Conservation (phyloP, 441 rosid genomes). For the Breynia disticha region DNA sequence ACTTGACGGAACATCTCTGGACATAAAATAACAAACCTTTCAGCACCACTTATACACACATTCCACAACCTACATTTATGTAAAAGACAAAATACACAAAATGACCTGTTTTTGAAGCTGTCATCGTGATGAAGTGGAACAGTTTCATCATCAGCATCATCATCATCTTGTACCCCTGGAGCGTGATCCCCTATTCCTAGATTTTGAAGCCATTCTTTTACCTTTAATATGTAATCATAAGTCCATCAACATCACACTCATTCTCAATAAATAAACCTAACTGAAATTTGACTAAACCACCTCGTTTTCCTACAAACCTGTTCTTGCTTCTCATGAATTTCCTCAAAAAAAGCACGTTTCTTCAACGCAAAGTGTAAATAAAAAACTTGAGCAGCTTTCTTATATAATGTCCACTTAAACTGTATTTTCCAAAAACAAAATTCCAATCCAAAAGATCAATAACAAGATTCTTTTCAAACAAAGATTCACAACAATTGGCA, state of each 20-base stretch:
- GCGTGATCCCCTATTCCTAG: constrained; percentile 95
- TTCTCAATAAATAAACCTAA: constrained; percentile 6
- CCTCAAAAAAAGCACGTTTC: constrained; percentile 86
- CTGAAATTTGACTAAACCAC: neutral
- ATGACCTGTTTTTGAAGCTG: constrained; percentile 68
- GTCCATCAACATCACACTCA: constrained; percentile 32
- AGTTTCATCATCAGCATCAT: constrained; percentile 75
- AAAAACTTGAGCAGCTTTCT: constrained; percentile 91
- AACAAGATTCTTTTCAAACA: no score
- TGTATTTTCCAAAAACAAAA: constrained; percentile 17
- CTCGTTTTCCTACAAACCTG: constrained; percentile 48
- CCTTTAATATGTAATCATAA: constrained; percentile 63
- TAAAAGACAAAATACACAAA: neutral
- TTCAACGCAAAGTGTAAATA: constrained; percentile 90
- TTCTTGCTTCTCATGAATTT: constrained; percentile 97
- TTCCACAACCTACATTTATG: neutral
- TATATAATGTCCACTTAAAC: constrained; percentile 88
- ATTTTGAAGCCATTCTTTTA: constrained; percentile 99
- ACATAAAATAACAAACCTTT: constrained; percentile 31
- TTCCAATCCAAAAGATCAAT: neutral
- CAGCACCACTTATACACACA: constrained; percentile 17
- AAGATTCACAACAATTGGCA: no score
- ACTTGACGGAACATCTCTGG: constrained; percentile 96
- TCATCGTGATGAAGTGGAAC: constrained; percentile 69
- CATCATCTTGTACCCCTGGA: constrained; percentile 67